Conservation (phyloP, 1,284 basidiomycete species). For the Moesziomyces antarcticus region DNA sequence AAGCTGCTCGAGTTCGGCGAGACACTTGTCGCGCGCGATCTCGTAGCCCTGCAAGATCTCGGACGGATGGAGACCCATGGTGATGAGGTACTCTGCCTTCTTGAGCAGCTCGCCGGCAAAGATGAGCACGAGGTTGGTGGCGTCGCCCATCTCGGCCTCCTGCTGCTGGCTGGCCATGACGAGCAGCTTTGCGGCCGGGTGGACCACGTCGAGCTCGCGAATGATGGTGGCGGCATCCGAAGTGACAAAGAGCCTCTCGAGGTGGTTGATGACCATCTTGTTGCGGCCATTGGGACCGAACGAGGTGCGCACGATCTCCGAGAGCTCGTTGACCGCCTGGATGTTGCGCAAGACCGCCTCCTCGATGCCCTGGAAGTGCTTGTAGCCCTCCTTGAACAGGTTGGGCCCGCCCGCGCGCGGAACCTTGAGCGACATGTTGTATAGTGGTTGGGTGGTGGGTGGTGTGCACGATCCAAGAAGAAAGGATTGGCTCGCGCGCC, state of each 20-base stretch:
- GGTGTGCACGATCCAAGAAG: slow-evolving; percentile 8
- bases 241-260: slow-evolving; percentile 94
- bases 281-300: slow-evolving; percentile 87
- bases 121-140: slow-evolving; percentile 94
- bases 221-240: slow-evolving; percentile 99
- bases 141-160: slow-evolving; percentile 96
- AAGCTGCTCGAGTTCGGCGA: slow-evolving; percentile 81
- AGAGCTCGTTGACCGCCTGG: slow-evolving; percentile 90
- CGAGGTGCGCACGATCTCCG: slow-evolving; percentile 93
- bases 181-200: slow-evolving; percentile 95
- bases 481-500: not conserved
- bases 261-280: slow-evolving; percentile 73
- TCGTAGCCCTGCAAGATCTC: slow-evolving; percentile 91
- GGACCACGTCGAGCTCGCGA: slow-evolving; percentile 96
- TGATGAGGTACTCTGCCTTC: slow-evolving; percentile 88
- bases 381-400: slow-evolving; percentile 79
- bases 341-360: slow-evolving; percentile 90
- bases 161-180: slow-evolving; percentile 98
- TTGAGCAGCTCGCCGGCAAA: slow-evolving; percentile 95
- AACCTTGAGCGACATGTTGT: slow-evolving; percentile 87
- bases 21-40: slow-evolving; percentile 85
- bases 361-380: slow-evolving; percentile 89
- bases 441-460: not conserved
- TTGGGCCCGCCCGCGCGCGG: slow-evolving; percentile 88
- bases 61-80: slow-evolving; percentile 96